Base-by-base conservation (phyloP, 768 basidiomycete species). In the Suillus plorans region DNA sequence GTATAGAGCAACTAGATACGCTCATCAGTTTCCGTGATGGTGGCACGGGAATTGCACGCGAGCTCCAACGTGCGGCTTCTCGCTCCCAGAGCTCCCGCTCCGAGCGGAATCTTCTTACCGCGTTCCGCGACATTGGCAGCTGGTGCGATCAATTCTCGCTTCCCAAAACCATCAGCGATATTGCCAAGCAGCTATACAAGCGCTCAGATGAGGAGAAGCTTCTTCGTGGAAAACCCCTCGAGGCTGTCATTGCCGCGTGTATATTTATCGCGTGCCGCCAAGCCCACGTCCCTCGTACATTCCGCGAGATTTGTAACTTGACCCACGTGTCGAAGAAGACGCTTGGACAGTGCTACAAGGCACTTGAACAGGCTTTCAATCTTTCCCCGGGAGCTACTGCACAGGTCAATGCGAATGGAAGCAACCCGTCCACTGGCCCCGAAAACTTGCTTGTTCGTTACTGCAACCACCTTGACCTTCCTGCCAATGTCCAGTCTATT, bases 181-280 rank as follows among this genome's bases (percentile, higher is more conserved):
- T 95, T 67, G 95, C 95, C 58, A 97, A 98, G 77, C 95, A 97
- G 80, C 83, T 98, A 10, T 99, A 96, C 83, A 97, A 97, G 79
- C 92, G 96, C 53, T 93, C 94, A 22, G 95, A 97, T 77, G 97
- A 98, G 77, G 95, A 97, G 76, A 94, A 95, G 74, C 84, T 96
- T 28, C 82, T 97, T 4, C 90, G 92, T 56, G 94, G 94, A 41
- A 98, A 98, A 76, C 91, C 91, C 2, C 84, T 94, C 68, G 91
- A 95, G 64, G 95, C 95, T 6, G 89, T 97, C 73, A 94, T 97
- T 67, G 97, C 97, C 36, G 96, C 97, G 1, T 98, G 97, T 78
- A 96, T 99, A 73, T 97, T 99, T 77, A 96, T 98, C 70, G 97
- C 96, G 0, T 97, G 95, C 75, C 85, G 97, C 44, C 93, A 96